Conservation (phyloP, 495 filamentous ascomycete genomes). For the Staphylotrichum longicolle region DNA sequence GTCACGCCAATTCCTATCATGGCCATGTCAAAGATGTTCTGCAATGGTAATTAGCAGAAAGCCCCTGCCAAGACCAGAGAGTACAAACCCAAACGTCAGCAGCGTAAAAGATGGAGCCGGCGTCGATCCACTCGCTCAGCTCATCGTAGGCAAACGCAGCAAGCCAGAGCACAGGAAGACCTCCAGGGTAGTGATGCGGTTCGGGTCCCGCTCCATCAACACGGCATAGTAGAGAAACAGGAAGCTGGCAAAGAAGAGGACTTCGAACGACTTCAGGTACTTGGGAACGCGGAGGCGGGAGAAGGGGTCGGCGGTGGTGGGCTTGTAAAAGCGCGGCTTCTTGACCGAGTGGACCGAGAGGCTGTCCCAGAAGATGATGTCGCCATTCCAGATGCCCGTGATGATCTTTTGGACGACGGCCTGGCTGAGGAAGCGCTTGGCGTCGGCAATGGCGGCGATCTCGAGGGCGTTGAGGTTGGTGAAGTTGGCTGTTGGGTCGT, state of each 20-base stretch:
- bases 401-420: conserved; percentile 81
- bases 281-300: conserved; percentile 84
- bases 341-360: conserved; percentile 74
- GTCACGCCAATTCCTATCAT: conserved; percentile 79
- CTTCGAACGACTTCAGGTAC: conserved; percentile 88
- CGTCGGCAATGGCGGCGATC: conserved; percentile 83
- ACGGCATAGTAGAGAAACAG: conserved; percentile 82
- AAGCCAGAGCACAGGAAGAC: conserved; percentile 65
- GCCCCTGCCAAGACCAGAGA: not conserved
- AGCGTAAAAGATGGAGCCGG: conserved; percentile 79
- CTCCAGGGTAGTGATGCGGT: conserved; percentile 51
- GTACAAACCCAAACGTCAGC: conserved; percentile 71
- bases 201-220: conserved; percentile 57
- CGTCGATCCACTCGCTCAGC: conserved; percentile 76
- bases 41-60: not conserved
- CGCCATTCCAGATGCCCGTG: conserved; percentile 85
- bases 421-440: conserved; percentile 89
- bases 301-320: conserved; percentile 72
- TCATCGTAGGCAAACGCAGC: conserved; percentile 87
- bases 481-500: conserved; percentile 64
- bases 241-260: conserved; percentile 80
- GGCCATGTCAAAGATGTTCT: conserved; percentile 76
- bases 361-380: conserved; percentile 89
- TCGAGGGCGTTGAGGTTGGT: conserved; percentile 82
- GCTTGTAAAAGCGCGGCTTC: conserved; percentile 78